These are phyloP conservation scores for Lecanicillium sp. DNA, from an alignment of 2,329 filamentous ascomycete species.

Conservation along the genomic window DNA sequence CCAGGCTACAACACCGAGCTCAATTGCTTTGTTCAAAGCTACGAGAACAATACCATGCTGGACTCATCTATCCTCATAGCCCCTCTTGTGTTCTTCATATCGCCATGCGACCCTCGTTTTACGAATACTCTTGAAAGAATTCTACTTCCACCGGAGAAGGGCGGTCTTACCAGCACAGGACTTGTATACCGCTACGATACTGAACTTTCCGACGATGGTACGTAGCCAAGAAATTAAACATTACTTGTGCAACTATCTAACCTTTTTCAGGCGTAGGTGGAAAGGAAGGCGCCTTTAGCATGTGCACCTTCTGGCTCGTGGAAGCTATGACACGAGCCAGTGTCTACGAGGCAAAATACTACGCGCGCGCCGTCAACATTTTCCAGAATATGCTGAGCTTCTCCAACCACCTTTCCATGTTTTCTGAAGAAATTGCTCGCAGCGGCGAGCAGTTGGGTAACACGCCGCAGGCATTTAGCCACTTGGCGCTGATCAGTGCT, in stretches of 20 bases:
- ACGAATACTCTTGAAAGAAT: conserved; percentile 65
- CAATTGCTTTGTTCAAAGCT: conserved; percentile 67
- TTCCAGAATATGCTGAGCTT: conserved; percentile 75
- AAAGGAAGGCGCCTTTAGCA: conserved; percentile 67
- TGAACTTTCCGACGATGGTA: conserved; percentile 60
- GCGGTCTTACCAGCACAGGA: conserved; percentile 66
- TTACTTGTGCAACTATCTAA: neutral
- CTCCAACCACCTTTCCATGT: conserved; percentile 70
- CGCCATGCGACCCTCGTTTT: conserved; percentile 71
- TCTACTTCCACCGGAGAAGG: conserved; percentile 63
- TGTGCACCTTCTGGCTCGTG: conserved; percentile 80
- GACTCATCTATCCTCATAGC: conserved; percentile 72
- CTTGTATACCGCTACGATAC: conserved; percentile 72
- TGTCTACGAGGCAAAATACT: conserved; percentile 57
- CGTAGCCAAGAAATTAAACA: conserved; percentile 11
- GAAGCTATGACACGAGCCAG: conserved; percentile 67
- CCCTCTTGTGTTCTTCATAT: conserved; percentile 72
- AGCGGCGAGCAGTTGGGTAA: conserved; percentile 73
- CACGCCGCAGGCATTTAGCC: conserved; percentile 72
- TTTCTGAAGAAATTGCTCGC: conserved; percentile 69
- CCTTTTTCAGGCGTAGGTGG: conserved; percentile 56
- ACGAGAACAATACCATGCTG: conserved; percentile 60
- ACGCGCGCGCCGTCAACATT: conserved; percentile 54
- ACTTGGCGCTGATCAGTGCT: conserved; percentile 67
- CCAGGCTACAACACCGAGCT: conserved; percentile 62